These are phyloP conservation scores for Naganishia vaughanmartiniae DNA, from an alignment of 768 basidiomycete species.

Conservation along the genomic window DNA sequence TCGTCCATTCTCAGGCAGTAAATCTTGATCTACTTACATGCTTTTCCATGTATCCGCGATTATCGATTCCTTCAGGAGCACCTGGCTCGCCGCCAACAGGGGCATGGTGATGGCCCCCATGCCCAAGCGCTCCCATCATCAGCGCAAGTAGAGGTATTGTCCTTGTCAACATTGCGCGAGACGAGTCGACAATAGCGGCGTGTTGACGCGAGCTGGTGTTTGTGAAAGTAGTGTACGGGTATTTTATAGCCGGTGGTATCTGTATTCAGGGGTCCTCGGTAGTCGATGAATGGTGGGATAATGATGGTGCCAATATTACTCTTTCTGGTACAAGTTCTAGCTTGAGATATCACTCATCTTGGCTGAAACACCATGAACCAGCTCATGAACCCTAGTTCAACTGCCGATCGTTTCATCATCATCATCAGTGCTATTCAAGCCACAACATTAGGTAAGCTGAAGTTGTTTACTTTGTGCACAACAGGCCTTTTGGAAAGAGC, in stretches of 20 bases:
- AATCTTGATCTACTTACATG: slow-evolving; percentile 66
- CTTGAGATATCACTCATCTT: slow-evolving; percentile 4
- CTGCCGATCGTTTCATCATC: too few relatives aligned
- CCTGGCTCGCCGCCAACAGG: background rate
- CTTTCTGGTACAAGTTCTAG: slow-evolving; percentile 2
- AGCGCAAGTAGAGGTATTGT: slow-evolving; percentile 10
- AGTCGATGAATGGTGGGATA: background rate
- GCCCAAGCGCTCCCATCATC: background rate
- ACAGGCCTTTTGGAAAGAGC: background rate
- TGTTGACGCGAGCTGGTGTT: background rate
- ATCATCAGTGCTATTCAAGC: too few relatives aligned
- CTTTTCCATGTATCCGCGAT: slow-evolving; percentile 66
- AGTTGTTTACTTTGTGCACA: background rate
- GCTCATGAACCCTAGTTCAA: background rate
- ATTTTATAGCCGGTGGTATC: background rate
- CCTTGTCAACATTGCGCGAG: background rate
- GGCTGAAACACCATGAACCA: slow-evolving; percentile 1
- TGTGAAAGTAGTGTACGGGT: background rate
- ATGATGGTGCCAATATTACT: slow-evolving; percentile 6
- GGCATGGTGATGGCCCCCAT: slow-evolving; percentile 14
- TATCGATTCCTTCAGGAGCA: slow-evolving; percentile 23
- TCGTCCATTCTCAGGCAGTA: too few relatives aligned
- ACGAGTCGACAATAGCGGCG: background rate
- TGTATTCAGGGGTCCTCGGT: background rate
- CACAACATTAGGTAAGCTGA: slow-evolving; percentile 7